Conservation (phyloP, 148 eudicot genomes). For the Nyssa sinensis region DNA sequence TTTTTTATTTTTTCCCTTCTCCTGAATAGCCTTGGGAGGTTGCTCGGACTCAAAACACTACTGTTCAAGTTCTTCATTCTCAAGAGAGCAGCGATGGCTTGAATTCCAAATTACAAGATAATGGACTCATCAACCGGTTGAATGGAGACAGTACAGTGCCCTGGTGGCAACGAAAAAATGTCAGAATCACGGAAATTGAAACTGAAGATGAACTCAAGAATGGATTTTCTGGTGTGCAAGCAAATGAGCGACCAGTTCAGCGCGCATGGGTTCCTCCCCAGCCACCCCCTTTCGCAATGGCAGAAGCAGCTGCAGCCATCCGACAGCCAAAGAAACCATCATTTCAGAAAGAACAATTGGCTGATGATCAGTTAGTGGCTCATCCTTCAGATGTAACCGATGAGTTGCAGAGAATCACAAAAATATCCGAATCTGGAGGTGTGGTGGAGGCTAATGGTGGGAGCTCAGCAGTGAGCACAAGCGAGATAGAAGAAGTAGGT, state of each 20-base stretch:
- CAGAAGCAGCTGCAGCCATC: slow-evolving; percentile 33
- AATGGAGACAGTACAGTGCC: slow-evolving; percentile 49
- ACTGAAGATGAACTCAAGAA: slow-evolving; percentile 35
- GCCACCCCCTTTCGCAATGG: slow-evolving; percentile 26
- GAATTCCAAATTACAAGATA: slow-evolving; percentile 35
- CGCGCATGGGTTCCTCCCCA: slow-evolving; percentile 87
- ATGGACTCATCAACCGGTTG: slow-evolving; percentile 34
- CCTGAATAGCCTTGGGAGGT: slow-evolving; percentile 80
- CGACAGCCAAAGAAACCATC: slow-evolving; percentile 24
- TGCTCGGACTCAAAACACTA: slow-evolving; percentile 33
- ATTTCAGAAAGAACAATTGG: slow-evolving; percentile 32
- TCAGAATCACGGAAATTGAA: slow-evolving; percentile 54
- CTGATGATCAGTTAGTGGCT: slow-evolving; percentile 33
- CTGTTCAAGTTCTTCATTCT: slow-evolving; percentile 27
- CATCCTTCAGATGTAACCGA: slow-evolving; percentile 42
- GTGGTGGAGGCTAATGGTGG: slow-evolving; percentile 39
- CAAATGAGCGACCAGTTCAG: slow-evolving; percentile 39
- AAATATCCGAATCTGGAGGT: slow-evolving; percentile 61
- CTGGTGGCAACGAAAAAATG: slow-evolving; percentile 68
- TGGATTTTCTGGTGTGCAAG: slow-evolving; percentile 18
- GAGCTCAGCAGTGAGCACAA: slow-evolving; percentile 29
- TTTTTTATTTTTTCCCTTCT: background rate
- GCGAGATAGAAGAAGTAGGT: slow-evolving; percentile 49
- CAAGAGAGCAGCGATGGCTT: slow-evolving; percentile 28
- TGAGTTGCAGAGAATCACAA: slow-evolving; percentile 59